Evolutionary conservation across 2,329 filamentous ascomycete genomes (phyloP), one percentile per base, ranked within the genome.

Genomic region (Blumeria hordei): DNA sequence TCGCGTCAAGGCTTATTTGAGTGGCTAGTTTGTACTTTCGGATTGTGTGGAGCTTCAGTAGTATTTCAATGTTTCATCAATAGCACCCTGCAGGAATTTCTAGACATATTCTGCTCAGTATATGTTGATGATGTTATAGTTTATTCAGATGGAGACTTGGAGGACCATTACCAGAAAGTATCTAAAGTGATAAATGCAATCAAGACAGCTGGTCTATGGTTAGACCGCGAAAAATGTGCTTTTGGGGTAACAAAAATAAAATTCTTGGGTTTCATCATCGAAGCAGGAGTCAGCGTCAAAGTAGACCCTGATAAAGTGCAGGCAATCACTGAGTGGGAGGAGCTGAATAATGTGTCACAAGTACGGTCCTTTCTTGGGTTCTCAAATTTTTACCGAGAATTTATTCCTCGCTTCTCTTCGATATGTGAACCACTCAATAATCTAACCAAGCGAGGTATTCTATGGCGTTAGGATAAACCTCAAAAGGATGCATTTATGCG

Each of bases 11-110:
- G 50, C 32, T 21, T 39, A 16, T 53, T 12, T 53, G 35, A 53
- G 21, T 55, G 33, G 16, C 28, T 35, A 35, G 54, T 57, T 11
- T n/a, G 52, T n/a, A 35, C 28, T 10, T 57, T 57, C 34, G 39
- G 47, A 9, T 28, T 57, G 11, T 36, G n/a, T 16, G 52, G 43
- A 28, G 44, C 32, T 12, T 47, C 47, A 2, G 41, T 45, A 7
- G 53, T 44, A 8, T 57, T 45, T 32, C 53, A 57, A 44, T 5
- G n/a, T 14, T 34, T 52, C 12, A 32, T 52, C 4, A 32, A 52
- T 34, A 32, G 33, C 16, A 52, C 28, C 33, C 49, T 52, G 14
- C 18, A 52, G 49, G 49, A 52, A 52, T 52, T 32, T 52, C 28
- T 52, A 34, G 28, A 52, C 8, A 52, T 32, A 52, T 52, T 52